Percentiles rank a stretch among this genome's conserved stretches.
phyloP scores from a whole-genome alignment of 2,329 filamentous ascomycete genomes.

The Hirsutella minnesotensis region DNA sequence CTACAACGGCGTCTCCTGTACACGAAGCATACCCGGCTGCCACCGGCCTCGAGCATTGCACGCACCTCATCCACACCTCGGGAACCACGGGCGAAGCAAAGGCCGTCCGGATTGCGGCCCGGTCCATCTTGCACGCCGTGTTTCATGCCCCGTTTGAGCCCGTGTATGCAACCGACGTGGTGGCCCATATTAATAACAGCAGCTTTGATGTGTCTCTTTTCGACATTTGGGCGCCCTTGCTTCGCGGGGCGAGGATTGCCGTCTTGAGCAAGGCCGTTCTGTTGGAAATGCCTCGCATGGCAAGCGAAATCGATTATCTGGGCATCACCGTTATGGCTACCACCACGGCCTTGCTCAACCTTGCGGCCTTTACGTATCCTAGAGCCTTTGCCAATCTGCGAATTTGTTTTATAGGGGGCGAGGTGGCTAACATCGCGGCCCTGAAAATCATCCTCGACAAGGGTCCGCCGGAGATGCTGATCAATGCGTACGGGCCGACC shows the following conservation, averaged over 20 bases:
- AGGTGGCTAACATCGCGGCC: background rate
- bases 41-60: background rate
- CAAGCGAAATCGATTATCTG: background rate
- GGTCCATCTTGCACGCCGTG: background rate
- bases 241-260: background rate
- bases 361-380: background rate
- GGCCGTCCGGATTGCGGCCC: background rate
- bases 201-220: conserved; percentile 1
- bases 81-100: background rate
- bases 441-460: background rate
- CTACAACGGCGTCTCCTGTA: too few relatives aligned
- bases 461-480: background rate
- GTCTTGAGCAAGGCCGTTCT: background rate
- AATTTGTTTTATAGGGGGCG: conserved; percentile 1
- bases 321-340: conserved; percentile 1
- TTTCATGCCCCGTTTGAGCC: background rate
- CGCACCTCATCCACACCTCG: background rate
- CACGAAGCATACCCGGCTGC: background rate
- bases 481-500: background rate
- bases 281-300: background rate
- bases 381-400: background rate
- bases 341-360: background rate
- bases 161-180: background rate
- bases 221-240: background rate
- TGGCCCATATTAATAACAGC: conserved; percentile 1